A percentile compares a stretch with the other conserved stretches of the same genome.
These are phyloP conservation scores for Annona squamosa DNA, from an alignment of 164 flowering plant genomes.

Conservation along the genomic window DNA sequence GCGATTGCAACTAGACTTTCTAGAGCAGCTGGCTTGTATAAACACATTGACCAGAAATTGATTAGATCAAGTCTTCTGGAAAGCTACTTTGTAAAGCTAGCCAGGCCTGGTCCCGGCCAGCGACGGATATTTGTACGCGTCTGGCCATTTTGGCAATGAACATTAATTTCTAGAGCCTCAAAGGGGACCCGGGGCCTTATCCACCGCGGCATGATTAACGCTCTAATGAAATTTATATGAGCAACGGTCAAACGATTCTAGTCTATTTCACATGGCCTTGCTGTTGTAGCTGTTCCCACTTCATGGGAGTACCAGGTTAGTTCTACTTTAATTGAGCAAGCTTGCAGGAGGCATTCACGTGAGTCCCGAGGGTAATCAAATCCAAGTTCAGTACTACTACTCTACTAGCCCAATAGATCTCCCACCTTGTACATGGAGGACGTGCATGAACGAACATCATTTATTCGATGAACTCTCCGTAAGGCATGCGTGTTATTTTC, in stretches of 20 bases:
- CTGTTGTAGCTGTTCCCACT: neutral
- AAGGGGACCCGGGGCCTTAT: neutral
- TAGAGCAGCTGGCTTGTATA: neutral
- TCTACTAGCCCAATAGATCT: neutral
- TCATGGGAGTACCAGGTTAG: neutral
- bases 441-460: too few species aligned
- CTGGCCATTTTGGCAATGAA: neutral
- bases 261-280: neutral
- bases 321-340: neutral
- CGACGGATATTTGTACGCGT: neutral
- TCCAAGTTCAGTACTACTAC: neutral
- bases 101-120: neutral
- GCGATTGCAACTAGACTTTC: neutral
- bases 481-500: too few species aligned
- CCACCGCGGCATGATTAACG: neutral
- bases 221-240: neutral
- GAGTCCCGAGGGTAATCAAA: neutral
- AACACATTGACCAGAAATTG: neutral
- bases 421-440: too few species aligned
- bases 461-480: too few species aligned
- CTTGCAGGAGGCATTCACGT: neutral
- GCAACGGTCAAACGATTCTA: neutral
- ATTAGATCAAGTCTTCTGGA: neutral
- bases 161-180: neutral
- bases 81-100: neutral